Evolutionary conservation across 2,329 filamentous ascomycete genomes (phyloP).

Genomic region (Colletotrichum somersetense): DNA sequence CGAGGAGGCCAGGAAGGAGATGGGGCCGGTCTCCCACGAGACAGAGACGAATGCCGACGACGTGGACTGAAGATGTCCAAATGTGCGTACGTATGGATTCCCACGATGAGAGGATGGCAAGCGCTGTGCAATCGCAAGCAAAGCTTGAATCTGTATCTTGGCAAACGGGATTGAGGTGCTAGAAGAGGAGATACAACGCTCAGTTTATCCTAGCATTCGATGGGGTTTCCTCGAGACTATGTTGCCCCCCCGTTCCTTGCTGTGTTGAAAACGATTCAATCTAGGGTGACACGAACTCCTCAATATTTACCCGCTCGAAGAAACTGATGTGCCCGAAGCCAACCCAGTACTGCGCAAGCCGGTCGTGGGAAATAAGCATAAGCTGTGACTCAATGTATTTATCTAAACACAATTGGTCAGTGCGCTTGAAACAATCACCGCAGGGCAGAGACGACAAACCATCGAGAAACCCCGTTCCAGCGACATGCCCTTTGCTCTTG

Average conservation of each 20-base stretch:
- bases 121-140: neutral
- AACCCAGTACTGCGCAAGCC: constrained; percentile 86
- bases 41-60: constrained; percentile 55
- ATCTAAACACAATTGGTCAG: constrained; percentile 61
- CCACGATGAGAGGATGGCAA: neutral
- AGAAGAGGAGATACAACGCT: neutral
- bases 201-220: neutral
- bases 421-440: neutral
- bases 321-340: constrained; percentile 70
- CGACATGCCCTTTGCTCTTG: constrained; percentile 81
- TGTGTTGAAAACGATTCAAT: neutral
- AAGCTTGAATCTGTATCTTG: neutral
- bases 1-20: constrained; percentile 55
- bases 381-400: constrained; percentile 81
- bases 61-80: constrained; percentile 53
- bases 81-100: no score
- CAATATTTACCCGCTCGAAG: constrained; percentile 71
- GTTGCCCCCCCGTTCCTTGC: neutral
- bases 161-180: neutral
- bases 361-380: constrained; percentile 81
- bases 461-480: constrained; percentile 75
- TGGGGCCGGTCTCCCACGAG: constrained; percentile 46
- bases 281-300: constrained; percentile 58
- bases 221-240: neutral
- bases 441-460: constrained; percentile 64